phyloP scores from a whole-genome alignment of 1,284 basidiomycete species.

The Dichomitus squalens region DNA sequence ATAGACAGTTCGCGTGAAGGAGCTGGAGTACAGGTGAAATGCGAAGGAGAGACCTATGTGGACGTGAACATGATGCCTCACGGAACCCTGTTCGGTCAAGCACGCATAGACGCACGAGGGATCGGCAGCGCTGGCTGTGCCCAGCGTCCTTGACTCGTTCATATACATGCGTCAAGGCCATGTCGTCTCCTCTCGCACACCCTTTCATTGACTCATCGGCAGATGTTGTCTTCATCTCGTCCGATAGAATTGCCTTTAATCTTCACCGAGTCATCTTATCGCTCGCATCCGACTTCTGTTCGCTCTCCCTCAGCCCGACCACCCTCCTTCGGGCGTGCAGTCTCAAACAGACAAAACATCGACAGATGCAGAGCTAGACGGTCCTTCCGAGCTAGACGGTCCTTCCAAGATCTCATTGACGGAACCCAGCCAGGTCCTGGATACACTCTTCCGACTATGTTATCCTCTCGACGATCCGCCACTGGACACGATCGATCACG shows the following conservation, averaged over 20 bases:
- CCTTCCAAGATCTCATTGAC: conserved; percentile 29
- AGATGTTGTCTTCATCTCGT: conserved; percentile 35
- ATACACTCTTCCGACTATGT: conserved; percentile 24
- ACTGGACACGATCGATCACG: conserved; percentile 14
- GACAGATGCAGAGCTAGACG: neutral
- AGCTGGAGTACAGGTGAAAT: too few relatives aligned
- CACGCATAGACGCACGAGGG: neutral
- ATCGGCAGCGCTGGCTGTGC: too few relatives aligned
- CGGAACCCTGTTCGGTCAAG: neutral
- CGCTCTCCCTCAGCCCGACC: conserved; percentile 29
- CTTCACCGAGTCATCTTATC: conserved; percentile 40
- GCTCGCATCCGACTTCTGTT: conserved; percentile 45
- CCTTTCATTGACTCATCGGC: neutral
- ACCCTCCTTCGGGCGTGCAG: neutral
- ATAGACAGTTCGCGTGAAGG: neutral
- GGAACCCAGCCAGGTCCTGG: conserved; percentile 22
- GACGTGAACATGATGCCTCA: too few relatives aligned
- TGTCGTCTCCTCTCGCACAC: neutral
- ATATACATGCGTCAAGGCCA: too few relatives aligned
- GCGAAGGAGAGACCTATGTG: neutral
- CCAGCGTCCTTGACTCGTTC: too few relatives aligned
- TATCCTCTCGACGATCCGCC: conserved; percentile 4
- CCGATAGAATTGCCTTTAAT: conserved; percentile 39
- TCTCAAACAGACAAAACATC: neutral
- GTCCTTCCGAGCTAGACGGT: too few relatives aligned